Evolutionary conservation across 83 land plant species (phyloP).

Genomic region (Picea mariana): DNA sequence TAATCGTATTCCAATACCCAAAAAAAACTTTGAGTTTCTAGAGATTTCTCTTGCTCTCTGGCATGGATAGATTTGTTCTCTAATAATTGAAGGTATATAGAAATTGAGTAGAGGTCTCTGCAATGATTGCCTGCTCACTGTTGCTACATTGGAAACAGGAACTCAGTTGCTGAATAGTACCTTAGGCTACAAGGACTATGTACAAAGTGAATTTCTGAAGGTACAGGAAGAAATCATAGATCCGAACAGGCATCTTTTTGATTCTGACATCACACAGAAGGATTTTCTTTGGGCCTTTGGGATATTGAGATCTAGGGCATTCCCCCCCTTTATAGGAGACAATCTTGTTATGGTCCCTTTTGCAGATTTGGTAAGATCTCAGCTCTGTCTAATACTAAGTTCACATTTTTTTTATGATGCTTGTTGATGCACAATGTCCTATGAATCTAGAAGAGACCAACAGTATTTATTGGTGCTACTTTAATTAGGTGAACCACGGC

Average conservation of each 20-base stretch:
- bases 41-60: background rate
- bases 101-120: slow-evolving; percentile 5
- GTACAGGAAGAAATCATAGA: slow-evolving; percentile 56
- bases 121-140: background rate
- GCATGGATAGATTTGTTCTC: background rate
- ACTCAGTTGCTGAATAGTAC: slow-evolving; percentile 85
- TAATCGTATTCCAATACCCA: background rate
- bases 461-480: slow-evolving; percentile 5
- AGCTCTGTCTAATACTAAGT: background rate
- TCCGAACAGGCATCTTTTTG: slow-evolving; percentile 69
- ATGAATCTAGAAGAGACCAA: background rate
- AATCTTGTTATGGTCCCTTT: slow-evolving; percentile 86
- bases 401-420: background rate
- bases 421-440: background rate
- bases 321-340: slow-evolving; percentile 81
- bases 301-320: slow-evolving; percentile 87
- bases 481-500: slow-evolving; percentile 78
- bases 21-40: background rate
- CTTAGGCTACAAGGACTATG: slow-evolving; percentile 69
- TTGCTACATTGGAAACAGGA: slow-evolving; percentile 44
- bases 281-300: slow-evolving; percentile 97
- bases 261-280: slow-evolving; percentile 53
- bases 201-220: slow-evolving; percentile 68
- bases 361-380: slow-evolving; percentile 78
- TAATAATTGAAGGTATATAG: background rate